Evolutionary conservation across 768 basidiomycete species (phyloP), one percentile per base, ranked within the genome.

Genomic region (Clitopilus passeckerianus): DNA sequence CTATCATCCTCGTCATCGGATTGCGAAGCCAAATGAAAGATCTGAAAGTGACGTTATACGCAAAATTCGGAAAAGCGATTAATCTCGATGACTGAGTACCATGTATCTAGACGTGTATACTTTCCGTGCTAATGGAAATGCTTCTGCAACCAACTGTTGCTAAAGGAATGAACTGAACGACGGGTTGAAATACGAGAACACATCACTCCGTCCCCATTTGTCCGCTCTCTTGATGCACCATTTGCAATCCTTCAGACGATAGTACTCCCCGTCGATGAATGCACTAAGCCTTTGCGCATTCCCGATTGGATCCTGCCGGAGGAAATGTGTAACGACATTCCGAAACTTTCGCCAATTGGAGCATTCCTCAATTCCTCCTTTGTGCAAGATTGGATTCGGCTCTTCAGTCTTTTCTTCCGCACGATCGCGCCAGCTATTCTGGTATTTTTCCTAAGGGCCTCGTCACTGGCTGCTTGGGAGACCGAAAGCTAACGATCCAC

Each of bases 21-120:
- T 18, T 90, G 87, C 68, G 87, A 91, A 77, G 72, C 33, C 76
- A 85, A 65, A 93, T 94, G 91, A 89, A 90, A 67, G 82, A 82
- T 56, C 83, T 94, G 46, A 95, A 95, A 70, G 80, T 89, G 43
- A 68, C 77, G 0, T 69, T 95, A 57, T 97, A 97, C 67, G 91
- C 91, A 24, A 95, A 95, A 73, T 98, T 98, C 69, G 95, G 95
- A 18, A 85, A 81, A 43, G 90, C 94, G 37, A 96, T 96, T 73
- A 97, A 97, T 71, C 82, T 97, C 52, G 94, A 96, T 70, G 91
- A 91, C 68, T 90, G 71, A 59, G 6, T 24, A 20, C 6, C 6
- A 8, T 33, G 44, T 27, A 14, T 33, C 16, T n/a, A 7, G 34
- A 54, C 6, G 2, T 16, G 50, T 12, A 9, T 18, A 16, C 46